Conservation (phyloP, 768 basidiomycete genomes). For the Panus rudis region DNA sequence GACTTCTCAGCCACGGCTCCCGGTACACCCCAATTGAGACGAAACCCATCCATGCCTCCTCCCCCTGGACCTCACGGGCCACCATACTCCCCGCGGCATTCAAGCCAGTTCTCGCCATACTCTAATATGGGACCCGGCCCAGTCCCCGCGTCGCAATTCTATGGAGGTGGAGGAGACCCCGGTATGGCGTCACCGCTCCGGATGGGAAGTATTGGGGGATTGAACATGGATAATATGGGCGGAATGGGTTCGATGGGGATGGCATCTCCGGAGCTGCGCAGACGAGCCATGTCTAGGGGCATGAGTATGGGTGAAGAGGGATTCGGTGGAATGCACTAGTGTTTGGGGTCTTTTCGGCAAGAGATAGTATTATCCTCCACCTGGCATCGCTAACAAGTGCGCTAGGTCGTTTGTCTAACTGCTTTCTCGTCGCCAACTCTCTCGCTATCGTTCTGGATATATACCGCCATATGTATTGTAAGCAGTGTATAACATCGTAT, state of each 20-base stretch:
- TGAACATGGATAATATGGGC: slow-evolving; percentile 10
- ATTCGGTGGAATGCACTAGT: slow-evolving; percentile 20
- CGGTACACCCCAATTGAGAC: slow-evolving; percentile 15
- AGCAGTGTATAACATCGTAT: too few species aligned
- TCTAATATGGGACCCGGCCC: slow-evolving; percentile 21
- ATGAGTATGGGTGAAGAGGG: slow-evolving; percentile 18
- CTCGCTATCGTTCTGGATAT: too few species aligned
- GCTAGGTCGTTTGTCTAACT: too few species aligned
- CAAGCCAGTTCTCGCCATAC: slow-evolving; percentile 16
- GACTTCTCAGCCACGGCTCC: slow-evolving; percentile 4
- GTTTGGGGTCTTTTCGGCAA: too few species aligned
- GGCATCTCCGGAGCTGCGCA: slow-evolving; percentile 19
- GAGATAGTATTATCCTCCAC: too few species aligned
- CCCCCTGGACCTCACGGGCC: too few species aligned
- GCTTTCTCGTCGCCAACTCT: too few species aligned
- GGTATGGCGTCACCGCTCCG: slow-evolving; percentile 21
- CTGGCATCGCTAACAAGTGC: too few species aligned
- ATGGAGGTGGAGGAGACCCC: slow-evolving; percentile 23
- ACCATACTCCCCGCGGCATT: slow-evolving; percentile 18
- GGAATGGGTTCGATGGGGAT: slow-evolving; percentile 8
- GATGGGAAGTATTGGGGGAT: slow-evolving; percentile 26
- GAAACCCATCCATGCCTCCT: neutral
- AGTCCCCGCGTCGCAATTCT: slow-evolving; percentile 37
- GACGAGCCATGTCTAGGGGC: slow-evolving; percentile 17
- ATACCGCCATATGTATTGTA: too few species aligned